Evolutionary conservation across 2,329 filamentous ascomycete species (phyloP).

Genomic region (Fusarium sp.): DNA sequence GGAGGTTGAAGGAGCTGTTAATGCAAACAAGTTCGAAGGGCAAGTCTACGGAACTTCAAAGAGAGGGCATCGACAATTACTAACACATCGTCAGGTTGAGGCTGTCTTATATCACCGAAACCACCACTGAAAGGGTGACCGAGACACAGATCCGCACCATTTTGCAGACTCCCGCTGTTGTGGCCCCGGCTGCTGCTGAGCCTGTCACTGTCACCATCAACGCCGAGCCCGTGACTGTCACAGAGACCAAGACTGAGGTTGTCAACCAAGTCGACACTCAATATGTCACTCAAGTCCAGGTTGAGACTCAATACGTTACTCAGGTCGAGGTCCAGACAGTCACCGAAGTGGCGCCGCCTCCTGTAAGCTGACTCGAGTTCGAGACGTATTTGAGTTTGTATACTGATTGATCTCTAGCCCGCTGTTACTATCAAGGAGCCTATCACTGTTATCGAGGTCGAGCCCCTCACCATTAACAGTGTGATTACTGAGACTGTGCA

Average conservation of each 20-base stretch:
- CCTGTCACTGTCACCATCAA: constrained; percentile 40
- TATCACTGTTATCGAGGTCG: constrained; percentile 35
- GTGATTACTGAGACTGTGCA: constrained; percentile 23
- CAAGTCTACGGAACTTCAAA: constrained; percentile 1
- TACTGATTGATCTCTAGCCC: constrained; percentile 17
- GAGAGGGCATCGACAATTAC: too few relatives aligned
- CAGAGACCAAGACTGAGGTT: constrained; percentile 24
- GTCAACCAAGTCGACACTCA: constrained; percentile 35
- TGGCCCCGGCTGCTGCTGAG: constrained; percentile 8
- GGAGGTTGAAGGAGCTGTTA: constrained; percentile 9
- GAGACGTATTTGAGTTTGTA: fast-evolving
- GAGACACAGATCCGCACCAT: constrained; percentile 32
- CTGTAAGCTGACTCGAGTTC: constrained; percentile 19
- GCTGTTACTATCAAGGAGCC: constrained; percentile 28
- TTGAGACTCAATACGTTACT: constrained; percentile 24
- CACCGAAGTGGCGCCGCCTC: constrained; percentile 31
- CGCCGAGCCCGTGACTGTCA: constrained; percentile 27
- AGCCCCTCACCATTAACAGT: constrained; percentile 9
- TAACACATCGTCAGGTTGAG: constrained; percentile 37
- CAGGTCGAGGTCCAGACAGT: constrained; percentile 19
- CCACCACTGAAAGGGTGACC: constrained; percentile 38
- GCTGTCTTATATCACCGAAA: constrained; percentile 45
- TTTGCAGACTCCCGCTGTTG: constrained; percentile 23
- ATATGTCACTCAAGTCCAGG: constrained; percentile 27
- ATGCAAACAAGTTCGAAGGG: constrained; percentile 45